phyloP scores from a whole-genome alignment of 192 early-diverging fungal genomes.

The Coemansia aciculifera region DNA sequence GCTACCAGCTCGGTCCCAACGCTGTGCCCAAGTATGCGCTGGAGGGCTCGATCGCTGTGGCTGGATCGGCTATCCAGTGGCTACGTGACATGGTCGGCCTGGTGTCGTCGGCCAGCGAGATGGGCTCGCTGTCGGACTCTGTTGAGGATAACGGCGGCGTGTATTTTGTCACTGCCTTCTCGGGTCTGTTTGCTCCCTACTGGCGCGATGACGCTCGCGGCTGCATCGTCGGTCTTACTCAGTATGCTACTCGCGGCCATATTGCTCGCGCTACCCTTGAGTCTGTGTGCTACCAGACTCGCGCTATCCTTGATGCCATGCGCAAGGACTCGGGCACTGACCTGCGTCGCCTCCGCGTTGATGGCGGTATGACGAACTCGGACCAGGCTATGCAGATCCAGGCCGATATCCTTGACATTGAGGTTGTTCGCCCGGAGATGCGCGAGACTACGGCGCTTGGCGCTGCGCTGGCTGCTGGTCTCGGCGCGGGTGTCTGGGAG shows the following conservation, averaged over 20 bases:
- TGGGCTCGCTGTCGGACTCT: slow-evolving; percentile 67
- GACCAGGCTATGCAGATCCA: slow-evolving; percentile 92
- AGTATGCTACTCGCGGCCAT: slow-evolving; percentile 82
- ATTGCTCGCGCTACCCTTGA: slow-evolving; percentile 87
- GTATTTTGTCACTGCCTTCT: slow-evolving; percentile 95
- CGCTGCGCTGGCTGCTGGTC: slow-evolving; percentile 86
- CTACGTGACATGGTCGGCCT: slow-evolving; percentile 84
- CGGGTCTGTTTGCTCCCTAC: slow-evolving; percentile 91
- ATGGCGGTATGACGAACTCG: slow-evolving; percentile 92
- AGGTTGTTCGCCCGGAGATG: slow-evolving; percentile 82
- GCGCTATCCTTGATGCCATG: slow-evolving; percentile 88
- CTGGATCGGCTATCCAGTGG: slow-evolving; percentile 90
- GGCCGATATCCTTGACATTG: slow-evolving; percentile 78
- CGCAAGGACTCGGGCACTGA: slow-evolving; percentile 71
- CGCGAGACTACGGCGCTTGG: slow-evolving; percentile 90
- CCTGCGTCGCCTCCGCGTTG: slow-evolving; percentile 79
- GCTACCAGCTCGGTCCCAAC: slow-evolving; percentile 77
- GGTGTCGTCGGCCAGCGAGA: slow-evolving; percentile 70
- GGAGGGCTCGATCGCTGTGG: slow-evolving; percentile 90
- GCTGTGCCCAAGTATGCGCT: slow-evolving; percentile 77
- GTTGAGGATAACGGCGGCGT: slow-evolving; percentile 82
- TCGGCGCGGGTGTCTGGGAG: slow-evolving; percentile 69
- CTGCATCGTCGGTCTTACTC: slow-evolving; percentile 83
- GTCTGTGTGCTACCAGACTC: slow-evolving; percentile 87
- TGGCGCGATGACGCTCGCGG: slow-evolving; percentile 91